A percentile compares a stretch with the other conserved stretches of the same genome.
Conservation (phyloP, 1,284 basidiomycete genomes). For the Crepidotus sp. region DNA sequence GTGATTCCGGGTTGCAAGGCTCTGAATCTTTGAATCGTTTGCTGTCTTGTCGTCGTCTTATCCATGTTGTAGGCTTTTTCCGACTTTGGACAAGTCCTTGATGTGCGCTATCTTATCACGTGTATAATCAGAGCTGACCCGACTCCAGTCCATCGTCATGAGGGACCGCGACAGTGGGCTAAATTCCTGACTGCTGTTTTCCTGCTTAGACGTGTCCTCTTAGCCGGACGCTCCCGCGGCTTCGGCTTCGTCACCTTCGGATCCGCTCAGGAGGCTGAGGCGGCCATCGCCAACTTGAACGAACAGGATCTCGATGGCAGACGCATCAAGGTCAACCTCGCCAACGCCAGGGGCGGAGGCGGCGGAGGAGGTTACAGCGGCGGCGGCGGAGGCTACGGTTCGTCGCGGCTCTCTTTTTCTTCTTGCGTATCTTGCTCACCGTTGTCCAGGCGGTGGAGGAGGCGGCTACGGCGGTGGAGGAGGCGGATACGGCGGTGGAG, state of each 20-base stretch:
- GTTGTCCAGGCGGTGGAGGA: constrained; percentile 20
- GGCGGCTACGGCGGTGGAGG: constrained; percentile 20
- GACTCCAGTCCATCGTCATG: constrained; percentile 83
- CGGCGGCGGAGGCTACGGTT: constrained; percentile 21
- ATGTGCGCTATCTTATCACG: constrained; percentile 58
- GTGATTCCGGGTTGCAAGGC: constrained; percentile 33
- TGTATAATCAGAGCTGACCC: constrained; percentile 11
- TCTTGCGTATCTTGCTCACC: too few species aligned
- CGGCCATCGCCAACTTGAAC: constrained; percentile 74
- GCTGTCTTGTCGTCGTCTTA: constrained; percentile 28
- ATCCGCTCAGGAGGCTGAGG: constrained; percentile 57
- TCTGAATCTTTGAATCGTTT: constrained; percentile 20
- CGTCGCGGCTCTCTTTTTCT: too few species aligned
- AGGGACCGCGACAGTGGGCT: constrained; percentile 78
- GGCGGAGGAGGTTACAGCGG: constrained; percentile 26
- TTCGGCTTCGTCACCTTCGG: constrained; percentile 91
- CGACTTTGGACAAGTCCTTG: constrained; percentile 58
- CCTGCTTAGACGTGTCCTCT: neutral
- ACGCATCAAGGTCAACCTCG: constrained; percentile 89
- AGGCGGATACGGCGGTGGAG: constrained; percentile 20
- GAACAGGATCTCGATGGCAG: constrained; percentile 93
- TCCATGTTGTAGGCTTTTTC: constrained; percentile 57
- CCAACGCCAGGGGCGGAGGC: constrained; percentile 72
- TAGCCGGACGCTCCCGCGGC: constrained; percentile 83
- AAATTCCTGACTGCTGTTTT: neutral